phyloP scores from a whole-genome alignment of 2,329 filamentous ascomycete genomes.

The Ramularia endophylla region DNA sequence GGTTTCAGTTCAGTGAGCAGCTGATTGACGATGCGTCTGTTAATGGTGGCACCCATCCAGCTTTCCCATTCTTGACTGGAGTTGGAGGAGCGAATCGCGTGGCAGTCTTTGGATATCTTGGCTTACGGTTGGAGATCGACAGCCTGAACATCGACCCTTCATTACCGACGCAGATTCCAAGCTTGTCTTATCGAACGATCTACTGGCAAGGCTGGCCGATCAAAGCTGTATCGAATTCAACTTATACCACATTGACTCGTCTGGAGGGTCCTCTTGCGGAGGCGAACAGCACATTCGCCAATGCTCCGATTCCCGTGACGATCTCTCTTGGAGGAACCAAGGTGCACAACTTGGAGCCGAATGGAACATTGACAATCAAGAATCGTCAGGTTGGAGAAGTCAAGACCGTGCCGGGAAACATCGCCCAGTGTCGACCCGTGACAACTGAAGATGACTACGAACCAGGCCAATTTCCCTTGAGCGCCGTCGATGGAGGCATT shows the following conservation, averaged over 20 bases:
- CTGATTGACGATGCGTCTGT: constrained; percentile 52
- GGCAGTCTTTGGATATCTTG: constrained; percentile 61
- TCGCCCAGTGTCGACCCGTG: constrained; percentile 56
- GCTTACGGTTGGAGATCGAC: constrained; percentile 55
- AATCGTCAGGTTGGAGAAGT: constrained; percentile 54
- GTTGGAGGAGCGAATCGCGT: constrained; percentile 65
- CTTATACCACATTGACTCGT: constrained; percentile 58
- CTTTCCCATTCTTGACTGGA: constrained; percentile 66
- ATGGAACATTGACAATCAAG: constrained; percentile 46
- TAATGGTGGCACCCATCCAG: constrained; percentile 63
- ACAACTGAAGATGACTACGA: constrained; percentile 43
- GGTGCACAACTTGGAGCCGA: constrained; percentile 28
- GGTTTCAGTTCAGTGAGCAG: constrained; percentile 67
- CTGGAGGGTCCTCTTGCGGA: constrained; percentile 43
- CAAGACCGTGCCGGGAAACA: constrained; percentile 52
- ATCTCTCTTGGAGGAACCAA: constrained; percentile 41
- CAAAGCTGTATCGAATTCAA: constrained; percentile 55
- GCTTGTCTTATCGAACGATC: constrained; percentile 56
- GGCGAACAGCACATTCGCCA: constrained; percentile 51
- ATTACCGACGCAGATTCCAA: constrained; percentile 58
- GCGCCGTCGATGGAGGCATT: constrained; percentile 60
- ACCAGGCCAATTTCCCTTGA: constrained; percentile 64
- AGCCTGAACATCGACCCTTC: constrained; percentile 58
- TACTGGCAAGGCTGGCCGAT: constrained; percentile 63
- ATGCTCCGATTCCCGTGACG: constrained; percentile 53